Evolutionary conservation across 164 flowering plant genomes (phyloP), one percentile per base, ranked within the genome.

Genomic region (Annona squamosa): DNA sequence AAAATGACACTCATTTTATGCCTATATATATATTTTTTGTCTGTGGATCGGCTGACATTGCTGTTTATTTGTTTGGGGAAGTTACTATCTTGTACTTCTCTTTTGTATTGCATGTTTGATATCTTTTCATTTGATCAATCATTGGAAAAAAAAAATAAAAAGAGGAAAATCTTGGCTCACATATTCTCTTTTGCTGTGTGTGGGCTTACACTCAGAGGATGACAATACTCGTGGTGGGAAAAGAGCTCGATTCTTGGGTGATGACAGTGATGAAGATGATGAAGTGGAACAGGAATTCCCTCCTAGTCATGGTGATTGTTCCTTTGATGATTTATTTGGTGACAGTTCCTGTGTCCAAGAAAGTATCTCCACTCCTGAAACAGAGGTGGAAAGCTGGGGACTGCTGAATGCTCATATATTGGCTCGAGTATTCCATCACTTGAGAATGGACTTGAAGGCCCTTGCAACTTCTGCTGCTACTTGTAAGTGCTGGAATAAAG

Each of bases 401-500:
- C 76, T 86, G 46, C 81, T 96, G 77, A 87, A 87, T 84, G 90
- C 91, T 63, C 87, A 75, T 70, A 73, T 87, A 57, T 82, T 96
- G 73, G 91, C 95, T 4, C 87, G 97, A 18, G 82, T 93, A 43
- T 93, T 96, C 76, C 97, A 96, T 85, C 90, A 87, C 70, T 81
- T 96, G 79, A 87, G 90, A 80, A 76, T 86, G 63, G 98, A 96
- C 81, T 47, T 91, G 43, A 93, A 81, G 74, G 87, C 98, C 71
- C 89, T 96, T 70, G 81, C 85, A 48, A 76, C 85, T 81, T 96
- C 91, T 72, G 86, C 93, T 73, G 78, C 86, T 78, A 90, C 97
- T 75, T 96, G 99, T 81, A 93, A 84, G 79, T 86, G 81, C 71
- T 96, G 99, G 99, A 87, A 87, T 76, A 79, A 89, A 46, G 90